Percentiles rank a stretch among this genome's conserved stretches.
Conservation (phyloP, 2,329 filamentous ascomycete genomes). For the Metarhizium rileyi region DNA sequence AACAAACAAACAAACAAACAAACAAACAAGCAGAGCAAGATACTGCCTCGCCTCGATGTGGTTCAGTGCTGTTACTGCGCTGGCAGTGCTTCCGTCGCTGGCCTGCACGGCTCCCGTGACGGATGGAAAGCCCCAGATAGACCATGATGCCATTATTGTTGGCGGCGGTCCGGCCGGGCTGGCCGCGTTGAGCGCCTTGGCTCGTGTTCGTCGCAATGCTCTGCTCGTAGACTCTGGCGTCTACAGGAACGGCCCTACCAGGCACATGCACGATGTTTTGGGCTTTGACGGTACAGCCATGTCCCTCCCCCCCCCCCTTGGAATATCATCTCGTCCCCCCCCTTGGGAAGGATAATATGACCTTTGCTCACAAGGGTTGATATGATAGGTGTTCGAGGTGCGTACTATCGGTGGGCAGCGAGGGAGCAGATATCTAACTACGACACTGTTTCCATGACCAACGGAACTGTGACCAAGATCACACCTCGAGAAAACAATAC, state of each 20-base stretch:
- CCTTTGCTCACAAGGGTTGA: constrained; percentile 4
- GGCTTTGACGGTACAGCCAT: constrained; percentile 42
- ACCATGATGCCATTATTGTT: constrained; percentile 47
- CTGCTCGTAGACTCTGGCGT: constrained; percentile 48
- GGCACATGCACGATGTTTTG: constrained; percentile 52
- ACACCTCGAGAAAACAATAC: constrained; percentile 28
- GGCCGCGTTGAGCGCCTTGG: constrained; percentile 44
- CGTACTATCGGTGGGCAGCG: constrained; percentile 43
- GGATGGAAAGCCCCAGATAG: constrained; percentile 2
- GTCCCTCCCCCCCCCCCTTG: too few species aligned
- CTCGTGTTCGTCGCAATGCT: constrained; percentile 44
- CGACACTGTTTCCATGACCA: constrained; percentile 36
- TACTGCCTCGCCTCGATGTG: constrained; percentile 8
- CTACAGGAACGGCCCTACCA: constrained; percentile 47
- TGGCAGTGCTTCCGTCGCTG: constrained; percentile 10
- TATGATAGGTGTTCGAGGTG: constrained; percentile 39
- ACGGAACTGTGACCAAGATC: constrained; percentile 41
- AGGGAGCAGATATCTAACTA: constrained; percentile 44
- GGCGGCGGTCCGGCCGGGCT: constrained; percentile 50
- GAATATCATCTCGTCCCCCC: too few species aligned
- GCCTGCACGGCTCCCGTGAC: constrained; percentile 8
- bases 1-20: too few species aligned
- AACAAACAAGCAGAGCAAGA: too few species aligned
- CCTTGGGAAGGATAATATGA: too few species aligned
- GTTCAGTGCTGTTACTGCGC: constrained; percentile 7